These are phyloP conservation scores for Neurospora sp. DNA, from an alignment of 495 filamentous ascomycete species.

Conservation along the genomic window DNA sequence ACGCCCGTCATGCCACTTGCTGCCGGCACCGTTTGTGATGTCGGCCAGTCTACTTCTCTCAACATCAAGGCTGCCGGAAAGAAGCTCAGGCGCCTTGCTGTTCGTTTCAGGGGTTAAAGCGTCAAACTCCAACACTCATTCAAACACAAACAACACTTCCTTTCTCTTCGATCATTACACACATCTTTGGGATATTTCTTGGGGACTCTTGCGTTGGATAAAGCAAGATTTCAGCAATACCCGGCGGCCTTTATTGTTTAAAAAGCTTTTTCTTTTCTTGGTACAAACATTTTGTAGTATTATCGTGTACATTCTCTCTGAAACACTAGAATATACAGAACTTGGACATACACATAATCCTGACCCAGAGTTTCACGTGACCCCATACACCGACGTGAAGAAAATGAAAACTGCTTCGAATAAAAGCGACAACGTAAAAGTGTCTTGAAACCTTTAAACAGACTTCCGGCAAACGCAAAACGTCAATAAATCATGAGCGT, in stretches of 20 bases:
- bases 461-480: not conserved
- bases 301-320: not conserved
- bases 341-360: not conserved
- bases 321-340: not conserved
- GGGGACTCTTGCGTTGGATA: not conserved
- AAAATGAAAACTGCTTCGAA: not conserved
- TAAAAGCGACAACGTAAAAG: not conserved
- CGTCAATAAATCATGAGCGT: not conserved
- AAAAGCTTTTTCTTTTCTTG: not conserved
- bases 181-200: not conserved
- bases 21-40: slow-evolving; percentile 26
- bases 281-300: not conserved
- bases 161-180: not conserved
- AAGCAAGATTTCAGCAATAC: not conserved
- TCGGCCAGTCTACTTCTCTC: slow-evolving; percentile 22
- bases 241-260: not conserved
- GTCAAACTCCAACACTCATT: not conserved
- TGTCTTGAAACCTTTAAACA: not conserved
- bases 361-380: not conserved
- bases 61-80: slow-evolving; percentile 18
- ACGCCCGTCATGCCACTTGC: slow-evolving; percentile 27
- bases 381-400: no score
- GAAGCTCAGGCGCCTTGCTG: slow-evolving; percentile 13
- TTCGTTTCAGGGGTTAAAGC: slow-evolving; percentile 21
- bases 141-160: not conserved